phyloP scores from a whole-genome alignment of 2,329 filamentous ascomycete genomes.

The Penicillium nordicum region DNA sequence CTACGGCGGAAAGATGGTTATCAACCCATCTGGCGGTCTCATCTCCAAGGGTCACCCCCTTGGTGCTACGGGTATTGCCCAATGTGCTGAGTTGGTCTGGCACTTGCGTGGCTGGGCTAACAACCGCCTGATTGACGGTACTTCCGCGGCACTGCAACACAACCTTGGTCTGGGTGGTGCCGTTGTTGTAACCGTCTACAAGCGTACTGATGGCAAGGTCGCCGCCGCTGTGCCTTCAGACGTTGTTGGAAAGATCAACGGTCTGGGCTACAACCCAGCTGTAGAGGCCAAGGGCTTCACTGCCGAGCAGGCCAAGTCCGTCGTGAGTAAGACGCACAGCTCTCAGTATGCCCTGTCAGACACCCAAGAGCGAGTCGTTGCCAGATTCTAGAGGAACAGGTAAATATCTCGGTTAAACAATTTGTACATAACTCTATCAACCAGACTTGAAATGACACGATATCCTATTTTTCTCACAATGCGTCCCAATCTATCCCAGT shows the following conservation, averaged over 20 bases:
- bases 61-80: slow-evolving; percentile 88
- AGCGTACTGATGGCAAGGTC: slow-evolving; percentile 70
- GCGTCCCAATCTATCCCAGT: background rate
- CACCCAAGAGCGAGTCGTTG: slow-evolving; percentile 67
- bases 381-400: slow-evolving; percentile 52
- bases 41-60: slow-evolving; percentile 96
- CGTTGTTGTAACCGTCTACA: slow-evolving; percentile 85
- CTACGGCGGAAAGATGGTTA: slow-evolving; percentile 74
- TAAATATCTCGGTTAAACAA: slow-evolving; percentile 10
- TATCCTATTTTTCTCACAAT: background rate
- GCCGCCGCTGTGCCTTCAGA: slow-evolving; percentile 60
- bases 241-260: slow-evolving; percentile 62
- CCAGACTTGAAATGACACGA: background rate
- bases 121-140: slow-evolving; percentile 69
- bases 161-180: slow-evolving; percentile 91
- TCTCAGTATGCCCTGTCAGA: slow-evolving; percentile 78
- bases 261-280: slow-evolving; percentile 87
- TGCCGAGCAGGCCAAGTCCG: slow-evolving; percentile 64
- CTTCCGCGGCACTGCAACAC: slow-evolving; percentile 77
- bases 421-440: slow-evolving; percentile 4
- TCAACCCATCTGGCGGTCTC: slow-evolving; percentile 91
- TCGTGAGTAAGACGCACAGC: slow-evolving; percentile 65
- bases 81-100: slow-evolving; percentile 94
- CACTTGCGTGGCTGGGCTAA: slow-evolving; percentile 94
- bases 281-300: slow-evolving; percentile 88